phyloP scores from a whole-genome alignment of 371 early-diverging fungal genomes.

The Mucor lusitanicus region DNA sequence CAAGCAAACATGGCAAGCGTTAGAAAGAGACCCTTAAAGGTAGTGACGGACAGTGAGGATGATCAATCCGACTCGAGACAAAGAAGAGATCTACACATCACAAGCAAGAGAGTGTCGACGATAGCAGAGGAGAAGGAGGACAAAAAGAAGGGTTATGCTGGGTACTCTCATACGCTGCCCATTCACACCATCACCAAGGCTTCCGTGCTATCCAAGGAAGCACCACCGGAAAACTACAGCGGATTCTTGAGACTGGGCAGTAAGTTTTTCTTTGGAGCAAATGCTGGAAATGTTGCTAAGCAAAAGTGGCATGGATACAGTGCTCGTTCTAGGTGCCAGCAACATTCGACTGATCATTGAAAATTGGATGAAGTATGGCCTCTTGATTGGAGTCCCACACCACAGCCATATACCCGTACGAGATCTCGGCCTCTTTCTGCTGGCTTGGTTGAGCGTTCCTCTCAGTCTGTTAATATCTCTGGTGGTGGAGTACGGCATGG shows the following conservation, averaged over 20 bases:
- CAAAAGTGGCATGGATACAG: constrained; percentile 28
- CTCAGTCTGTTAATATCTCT: constrained; percentile 54
- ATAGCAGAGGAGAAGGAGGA: constrained; percentile 38
- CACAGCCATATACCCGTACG: constrained; percentile 48
- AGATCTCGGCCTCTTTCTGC: constrained; percentile 57
- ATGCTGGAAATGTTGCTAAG: not conserved
- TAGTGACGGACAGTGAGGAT: constrained; percentile 54
- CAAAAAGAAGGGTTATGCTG: constrained; percentile 23
- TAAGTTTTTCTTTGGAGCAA: constrained; percentile 34
- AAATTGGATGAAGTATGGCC: constrained; percentile 88
- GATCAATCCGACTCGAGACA: constrained; percentile 46
- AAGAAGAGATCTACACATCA: constrained; percentile 39
- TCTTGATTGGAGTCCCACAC: constrained; percentile 68
- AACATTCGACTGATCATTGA: constrained; percentile 85
- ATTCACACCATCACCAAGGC: constrained; percentile 64
- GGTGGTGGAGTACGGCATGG: constrained; percentile 57
- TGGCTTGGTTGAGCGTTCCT: constrained; percentile 57
- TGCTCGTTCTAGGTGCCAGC: constrained; percentile 82
- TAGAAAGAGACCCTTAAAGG: constrained; percentile 34
- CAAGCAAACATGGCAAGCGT: constrained; percentile 12
- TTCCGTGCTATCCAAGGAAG: constrained; percentile 73
- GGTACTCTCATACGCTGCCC: constrained; percentile 61
- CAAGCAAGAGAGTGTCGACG: constrained; percentile 35
- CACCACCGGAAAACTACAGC: constrained; percentile 76
- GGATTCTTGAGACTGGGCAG: constrained; percentile 70